Base-by-base conservation (phyloP, 257 asterid genomes). In the Mitragyna speciosa region DNA sequence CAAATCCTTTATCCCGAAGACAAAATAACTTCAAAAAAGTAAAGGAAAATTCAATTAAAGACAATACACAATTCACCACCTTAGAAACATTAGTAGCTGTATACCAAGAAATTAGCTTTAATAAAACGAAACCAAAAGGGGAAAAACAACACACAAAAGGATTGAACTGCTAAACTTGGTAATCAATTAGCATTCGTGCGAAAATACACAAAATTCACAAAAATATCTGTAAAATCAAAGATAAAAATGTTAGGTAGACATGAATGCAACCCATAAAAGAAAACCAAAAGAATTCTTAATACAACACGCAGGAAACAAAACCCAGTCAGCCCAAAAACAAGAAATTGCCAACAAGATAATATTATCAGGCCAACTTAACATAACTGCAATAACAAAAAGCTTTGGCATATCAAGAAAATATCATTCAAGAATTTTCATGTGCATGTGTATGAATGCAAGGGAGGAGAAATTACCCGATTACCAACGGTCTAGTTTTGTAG, bases 261-360 rank as follows among this genome's bases (percentile, higher is more conserved):
- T 24, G 78, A 36, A 36, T 36, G 41, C 70, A 75, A 75, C 39
- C 48, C 66, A 59, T 15, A 59, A 59, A 59, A 54, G 52, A 74
- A 54, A 7, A 31, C 17, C 30, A 24, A 51, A 9, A 2, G 10
- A 24, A 41, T 10, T 0, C 6, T 0, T 20, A 36, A 67, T 12
- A 19, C 4, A 41, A 14, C 6, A 5, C 30, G n/a, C n/a, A 69
- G 4, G 12, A 70, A 10, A 31, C 56, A 43, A 69, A 70, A 70
- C 51, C 56, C 56, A 70, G 22, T 41, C 11, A 41, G 54, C 56
- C 9, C 49, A 43, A 75, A 36, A 36, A 2, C 41, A 36, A 36
- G 41, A 36, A 36, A 36, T 36, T 36, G 4, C 41, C 41, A 36
- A 36, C 3, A 36, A 36, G 4, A 36, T 36, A 36, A 36, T 36